Base-by-base conservation (phyloP, 2,329 filamentous ascomycete genomes). In the Lachnellula cervina region DNA sequence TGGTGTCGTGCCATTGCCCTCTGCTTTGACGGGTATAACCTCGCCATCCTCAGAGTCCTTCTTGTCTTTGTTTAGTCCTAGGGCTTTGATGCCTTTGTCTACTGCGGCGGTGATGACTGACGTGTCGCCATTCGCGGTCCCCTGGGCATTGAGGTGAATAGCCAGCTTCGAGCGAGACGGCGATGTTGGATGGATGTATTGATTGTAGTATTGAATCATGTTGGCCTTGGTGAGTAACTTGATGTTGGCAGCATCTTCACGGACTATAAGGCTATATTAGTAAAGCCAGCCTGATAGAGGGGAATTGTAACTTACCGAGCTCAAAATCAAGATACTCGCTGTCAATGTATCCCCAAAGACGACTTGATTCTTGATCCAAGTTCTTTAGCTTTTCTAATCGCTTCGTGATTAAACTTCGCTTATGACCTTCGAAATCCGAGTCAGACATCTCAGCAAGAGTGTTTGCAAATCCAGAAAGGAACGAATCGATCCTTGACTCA, bases 351-450 rank as follows among this genome's bases (percentile, higher is more conserved):
- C 79, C 80, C 92, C 90, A 96, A 69, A 95, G 87, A 45, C 90
- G 81, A 54, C 79, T 81, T 5, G 86, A 90, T 74, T 99, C 94
- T 62, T 93, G 88, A 57, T 86, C 82, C 47, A 99, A 76, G 63
- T 97, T 97, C 79, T 96, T 96, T 64, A 96, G 72, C 72, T 95
- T 96, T 74, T 97, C 92, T 21, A 96, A 76, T 16, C 90, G 79
- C 74, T 91, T 91, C 69, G 89, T 90, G 67, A 97, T 85, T 43
- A 97, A 77, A 66, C 91, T 95, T 64, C 88, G 82, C 76, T 96
- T 96, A 75, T 97, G 90, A 48, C 84, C 86, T 68, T 97, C 90
- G 64, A 99, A 97, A 9, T 93, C 90, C 1, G 83, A 77, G 1
- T 93, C 85, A 3, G 80, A 80, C 92, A 97, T 96, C 2, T 85